Percentiles rank a stretch among this genome's conserved stretches.
Evolutionary conservation across 257 asterid genomes (phyloP).

Genomic region (Eucommia ulmoides): DNA sequence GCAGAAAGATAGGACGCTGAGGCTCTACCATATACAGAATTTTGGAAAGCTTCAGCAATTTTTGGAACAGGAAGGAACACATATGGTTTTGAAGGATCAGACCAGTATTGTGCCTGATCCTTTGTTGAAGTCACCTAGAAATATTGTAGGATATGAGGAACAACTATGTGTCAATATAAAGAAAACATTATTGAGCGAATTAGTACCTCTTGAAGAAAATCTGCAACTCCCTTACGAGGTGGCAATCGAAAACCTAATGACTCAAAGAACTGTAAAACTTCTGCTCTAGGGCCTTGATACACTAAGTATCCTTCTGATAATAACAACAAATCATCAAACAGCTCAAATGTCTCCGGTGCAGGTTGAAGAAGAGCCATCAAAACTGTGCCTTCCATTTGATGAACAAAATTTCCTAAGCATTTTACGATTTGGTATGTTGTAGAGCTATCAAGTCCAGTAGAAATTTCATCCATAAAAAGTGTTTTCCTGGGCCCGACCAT

Average conservation of each 20-base stretch:
- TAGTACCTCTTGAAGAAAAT: conserved; percentile 83
- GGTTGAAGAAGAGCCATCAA: conserved; percentile 91
- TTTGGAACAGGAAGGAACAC: conserved; percentile 51
- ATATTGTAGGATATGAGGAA: too few relatives aligned
- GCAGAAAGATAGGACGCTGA: conserved; percentile 30
- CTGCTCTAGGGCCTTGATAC: conserved; percentile 68
- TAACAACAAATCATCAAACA: conserved; percentile 74
- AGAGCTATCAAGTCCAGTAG: conserved; percentile 94
- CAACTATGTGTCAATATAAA: neutral
- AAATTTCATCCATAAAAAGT: conserved; percentile 89
- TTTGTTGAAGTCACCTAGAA: conserved; percentile 67
- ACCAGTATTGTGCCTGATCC: conserved; percentile 92
- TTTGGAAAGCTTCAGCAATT: conserved; percentile 62
- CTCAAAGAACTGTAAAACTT: conserved; percentile 60
- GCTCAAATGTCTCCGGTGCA: conserved; percentile 84
- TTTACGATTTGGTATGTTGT: conserved; percentile 82
- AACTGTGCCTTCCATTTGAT: conserved; percentile 80
- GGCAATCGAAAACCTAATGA: conserved; percentile 78
- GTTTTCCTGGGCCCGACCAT: conserved; percentile 89
- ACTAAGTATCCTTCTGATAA: conserved; percentile 72
- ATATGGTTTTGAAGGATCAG: conserved; percentile 54
- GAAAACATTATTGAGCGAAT: neutral
- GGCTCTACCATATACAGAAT: conserved; percentile 44
- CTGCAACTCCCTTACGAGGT: conserved; percentile 83
- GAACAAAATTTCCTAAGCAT: conserved; percentile 71